These are phyloP conservation scores for Senna siamea DNA, from an alignment of 306 rosid genomes.

Conservation along the genomic window DNA sequence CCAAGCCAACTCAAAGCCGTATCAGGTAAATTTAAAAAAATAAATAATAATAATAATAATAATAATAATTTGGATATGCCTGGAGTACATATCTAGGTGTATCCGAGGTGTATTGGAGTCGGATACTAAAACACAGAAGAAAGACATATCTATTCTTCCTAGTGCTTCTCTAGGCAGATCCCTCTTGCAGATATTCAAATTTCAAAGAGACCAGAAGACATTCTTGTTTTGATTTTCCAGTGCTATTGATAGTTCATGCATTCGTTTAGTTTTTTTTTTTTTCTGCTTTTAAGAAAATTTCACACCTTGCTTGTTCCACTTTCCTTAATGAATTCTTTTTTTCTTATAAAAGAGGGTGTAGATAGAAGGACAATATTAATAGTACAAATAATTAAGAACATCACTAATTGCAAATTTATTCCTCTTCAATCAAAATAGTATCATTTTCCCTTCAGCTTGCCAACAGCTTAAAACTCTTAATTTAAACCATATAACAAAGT, in stretches of 20 bases:
- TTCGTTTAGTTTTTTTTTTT: too few species aligned
- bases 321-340: constrained; percentile 6
- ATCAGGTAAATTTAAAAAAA: too few species aligned
- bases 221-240: constrained; percentile 2
- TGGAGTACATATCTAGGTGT: too few species aligned
- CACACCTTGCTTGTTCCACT: background rate
- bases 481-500: too few species aligned
- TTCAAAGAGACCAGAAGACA: background rate
- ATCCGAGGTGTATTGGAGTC: too few species aligned
- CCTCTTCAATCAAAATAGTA: background rate
- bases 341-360: background rate
- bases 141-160: too few species aligned
- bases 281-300: background rate
- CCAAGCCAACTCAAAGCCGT: too few species aligned
- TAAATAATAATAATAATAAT: too few species aligned
- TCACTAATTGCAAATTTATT: background rate
- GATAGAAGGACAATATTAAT: background rate
- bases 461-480: background rate
- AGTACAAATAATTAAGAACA: background rate
- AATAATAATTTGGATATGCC: too few species aligned
- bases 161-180: background rate
- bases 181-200: background rate
- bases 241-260: background rate
- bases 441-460: background rate
- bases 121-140: too few species aligned